A percentile compares a stretch with the other conserved stretches of the same genome.
These are phyloP conservation scores for Epithele typhae DNA, from an alignment of 768 basidiomycete species.

Conservation along the genomic window DNA sequence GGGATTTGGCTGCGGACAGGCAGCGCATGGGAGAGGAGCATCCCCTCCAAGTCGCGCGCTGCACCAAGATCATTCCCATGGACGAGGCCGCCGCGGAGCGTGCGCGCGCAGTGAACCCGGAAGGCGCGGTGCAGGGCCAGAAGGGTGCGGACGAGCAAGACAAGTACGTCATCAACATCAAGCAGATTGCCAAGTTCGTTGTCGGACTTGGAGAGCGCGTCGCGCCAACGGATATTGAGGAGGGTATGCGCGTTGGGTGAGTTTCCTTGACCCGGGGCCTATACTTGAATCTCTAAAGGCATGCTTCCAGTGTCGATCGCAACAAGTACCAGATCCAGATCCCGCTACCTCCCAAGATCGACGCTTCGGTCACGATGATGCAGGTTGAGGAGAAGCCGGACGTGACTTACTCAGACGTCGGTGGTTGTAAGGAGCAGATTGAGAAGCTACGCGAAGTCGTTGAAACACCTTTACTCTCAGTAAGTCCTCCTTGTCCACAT, in stretches of 20 bases:
- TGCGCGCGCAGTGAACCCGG: conserved; percentile 73
- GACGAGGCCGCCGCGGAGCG: conserved; percentile 72
- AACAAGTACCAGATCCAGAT: conserved; percentile 99
- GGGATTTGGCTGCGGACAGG: conserved; percentile 93
- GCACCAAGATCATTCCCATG: conserved; percentile 95
- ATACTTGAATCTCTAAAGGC: too few relatives aligned
- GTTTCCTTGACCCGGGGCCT: too few relatives aligned
- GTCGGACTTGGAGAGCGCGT: conserved; percentile 96
- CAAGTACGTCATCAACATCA: conserved; percentile 99
- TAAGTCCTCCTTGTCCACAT: conserved; percentile 33
- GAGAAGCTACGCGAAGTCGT: conserved; percentile 99
- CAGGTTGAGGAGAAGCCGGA: conserved; percentile 99
- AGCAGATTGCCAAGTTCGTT: conserved; percentile 99
- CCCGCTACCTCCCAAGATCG: conserved; percentile 96
- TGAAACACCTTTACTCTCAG: conserved; percentile 91
- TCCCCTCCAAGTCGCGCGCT: conserved; percentile 93
- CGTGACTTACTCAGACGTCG: conserved; percentile 96
- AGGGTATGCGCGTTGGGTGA: conserved; percentile 99
- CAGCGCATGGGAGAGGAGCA: conserved; percentile 91
- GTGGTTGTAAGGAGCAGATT: conserved; percentile 99
- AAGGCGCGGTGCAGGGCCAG: conserved; percentile 76
- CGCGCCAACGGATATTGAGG: conserved; percentile 96
- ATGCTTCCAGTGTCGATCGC: conserved; percentile 76
- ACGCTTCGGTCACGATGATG: conserved; percentile 99
- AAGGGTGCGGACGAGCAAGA: conserved; percentile 99